Evolutionary conservation across 1,284 basidiomycete genomes (phyloP), one percentile per base, ranked within the genome.

Genomic region (Ustilago sp.): DNA sequence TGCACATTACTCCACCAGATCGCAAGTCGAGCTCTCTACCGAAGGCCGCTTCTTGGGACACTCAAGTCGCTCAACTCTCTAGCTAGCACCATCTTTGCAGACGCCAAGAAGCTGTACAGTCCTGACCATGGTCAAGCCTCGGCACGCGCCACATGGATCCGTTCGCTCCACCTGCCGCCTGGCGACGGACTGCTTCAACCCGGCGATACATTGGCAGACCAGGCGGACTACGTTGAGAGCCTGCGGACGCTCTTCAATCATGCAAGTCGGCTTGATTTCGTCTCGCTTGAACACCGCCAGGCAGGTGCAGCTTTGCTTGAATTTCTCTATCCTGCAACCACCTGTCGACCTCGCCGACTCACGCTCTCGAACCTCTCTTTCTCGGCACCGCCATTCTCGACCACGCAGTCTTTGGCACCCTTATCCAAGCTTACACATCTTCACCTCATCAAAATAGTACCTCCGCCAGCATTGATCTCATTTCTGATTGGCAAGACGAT

Each of bases 391-490:
- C 72, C 72, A 4, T 74, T 74, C 19, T 74, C 72, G 11, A 63
- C 60, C 0, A 63, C 57, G 8, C 17, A 62, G 5, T 68, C 70
- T 17, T 60, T 74, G 4, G 63, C 72, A 13, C 67, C 72, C 15
- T 52, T 74, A 11, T 69, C 66, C 17, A 57, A 66, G 35, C 43
- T 74, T 9, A 67, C 64, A 32, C 66, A 68, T 32, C 63, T 74
- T 45, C 72, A 74, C 23, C 47, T 74, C 15, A 74, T 74, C 63
- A 74, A 74, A 59, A 60, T 74, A 19, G 67, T 74, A 0, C 72
- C 72, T 2, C 72, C 72, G 12, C 72, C 72, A 28, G 63, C 72
- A 17, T 53, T 74, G 57, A 69, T 74, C n/a, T 68, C 59, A 11
- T 74, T 69, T 38, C 52, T 74, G 13, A 61, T 67, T 0, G 67